Evolutionary conservation across 129 eudicot species (phyloP), one percentile per base, ranked within the genome.

Genomic region (Pittosporum tobira): DNA sequence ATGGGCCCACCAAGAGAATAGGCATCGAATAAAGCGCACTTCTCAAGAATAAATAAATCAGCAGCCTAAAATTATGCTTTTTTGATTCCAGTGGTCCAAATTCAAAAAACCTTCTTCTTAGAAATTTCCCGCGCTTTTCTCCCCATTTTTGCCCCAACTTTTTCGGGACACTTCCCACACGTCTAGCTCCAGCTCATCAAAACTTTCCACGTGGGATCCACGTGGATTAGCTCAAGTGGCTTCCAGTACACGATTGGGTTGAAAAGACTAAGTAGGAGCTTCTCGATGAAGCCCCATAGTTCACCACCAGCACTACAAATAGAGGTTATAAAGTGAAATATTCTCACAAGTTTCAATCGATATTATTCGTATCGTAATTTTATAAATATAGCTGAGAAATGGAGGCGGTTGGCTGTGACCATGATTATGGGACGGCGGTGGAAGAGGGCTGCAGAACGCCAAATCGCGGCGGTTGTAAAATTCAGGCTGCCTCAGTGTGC

Each of bases 391-490:
- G 34, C 2, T 20, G 52, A n/a, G 3, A 62, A 0, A 77, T 79
- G 84, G 84, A 74, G 44, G 45, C 20, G 31, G 71, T 58, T 21
- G 68, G 71, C 31, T 25, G 50, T 4, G 36, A 12, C n/a, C 6
- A 25, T 40, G 69, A 72, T 52, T 70, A 69, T 30, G 47, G 50
- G n/a, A 67, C 58, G 69, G 71, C 58, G 69, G 58, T 48, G 54
- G 81, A 74, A 46, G 79, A 69, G 1, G 87, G 83, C 18, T 84
- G 81, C 65, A 65, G 64, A 64, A 84, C 94, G 14, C 94, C 94
- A 11, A 69, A 65, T 20, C 77, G 70, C 19, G 43, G 75, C 1
- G 71, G 61, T 20, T 29, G 12, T 45, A 40, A 52, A 43, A 76
- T 53, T 40, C 80, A 79, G 24, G 71, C 49, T 71, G 44, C 66